Conservation (phyloP, 139 green algal species). For the Nannochloris sp. region DNA sequence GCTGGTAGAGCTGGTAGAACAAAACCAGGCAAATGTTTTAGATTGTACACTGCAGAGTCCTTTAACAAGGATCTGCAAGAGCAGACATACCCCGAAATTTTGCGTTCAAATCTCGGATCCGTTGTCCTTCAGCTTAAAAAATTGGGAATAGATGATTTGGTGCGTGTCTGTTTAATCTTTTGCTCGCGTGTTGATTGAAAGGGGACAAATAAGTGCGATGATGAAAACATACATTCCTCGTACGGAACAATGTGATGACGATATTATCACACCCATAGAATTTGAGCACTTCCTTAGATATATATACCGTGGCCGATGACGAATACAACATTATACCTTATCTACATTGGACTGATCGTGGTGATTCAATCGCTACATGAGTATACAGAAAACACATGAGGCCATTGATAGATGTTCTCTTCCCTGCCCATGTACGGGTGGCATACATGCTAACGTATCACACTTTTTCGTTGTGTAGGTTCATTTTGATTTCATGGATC, state of each 20-base stretch:
- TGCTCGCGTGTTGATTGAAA: neutral
- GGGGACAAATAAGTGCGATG: conserved; percentile 31
- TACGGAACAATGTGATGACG: conserved; percentile 35
- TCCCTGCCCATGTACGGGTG: conserved; percentile 1
- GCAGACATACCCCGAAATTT: conserved; percentile 99
- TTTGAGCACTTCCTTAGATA: conserved; percentile 32
- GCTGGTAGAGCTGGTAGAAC: conserved; percentile 91
- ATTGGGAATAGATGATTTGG: conserved; percentile 97
- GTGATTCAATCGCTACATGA: conserved; percentile 18
- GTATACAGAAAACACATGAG: conserved; percentile 23
- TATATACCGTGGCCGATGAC: conserved; percentile 19
- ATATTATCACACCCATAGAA: conserved; percentile 58
- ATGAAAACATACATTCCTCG: conserved; percentile 58
- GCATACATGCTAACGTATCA: neutral
- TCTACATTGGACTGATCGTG: conserved; percentile 52
- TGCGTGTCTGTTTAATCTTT: conserved; percentile 29
- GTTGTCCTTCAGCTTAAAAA: conserved; percentile 99
- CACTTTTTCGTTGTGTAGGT: conserved; percentile 45
- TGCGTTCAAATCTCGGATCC: conserved; percentile 92
- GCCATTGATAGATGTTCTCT: conserved; percentile 11
- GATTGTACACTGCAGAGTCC: conserved; percentile 89
- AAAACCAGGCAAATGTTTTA: conserved; percentile 96
- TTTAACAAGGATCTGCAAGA: conserved; percentile 98
- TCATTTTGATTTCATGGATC: conserved; percentile 99
- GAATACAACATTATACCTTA: conserved; percentile 33